These are phyloP conservation scores for Blastobotrys raffinosifermentans DNA, from an alignment of 1,139 yeast species.

Conservation along the genomic window DNA sequence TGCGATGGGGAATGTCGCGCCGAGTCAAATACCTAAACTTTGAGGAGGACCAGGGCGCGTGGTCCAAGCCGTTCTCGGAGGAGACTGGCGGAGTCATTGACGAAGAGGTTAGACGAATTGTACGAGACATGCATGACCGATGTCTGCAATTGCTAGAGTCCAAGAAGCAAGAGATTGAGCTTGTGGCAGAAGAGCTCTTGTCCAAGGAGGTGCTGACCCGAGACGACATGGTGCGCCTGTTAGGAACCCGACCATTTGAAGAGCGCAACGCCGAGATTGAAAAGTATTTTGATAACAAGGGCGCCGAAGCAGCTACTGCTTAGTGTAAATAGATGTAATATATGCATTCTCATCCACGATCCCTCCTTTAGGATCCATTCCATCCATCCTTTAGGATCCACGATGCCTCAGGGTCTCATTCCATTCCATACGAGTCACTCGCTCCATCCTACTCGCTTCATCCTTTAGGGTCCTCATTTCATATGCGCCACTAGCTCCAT, in stretches of 20 bases:
- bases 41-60: conserved; percentile 47
- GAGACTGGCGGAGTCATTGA: conserved; percentile 78
- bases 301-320: not conserved
- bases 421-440: not conserved
- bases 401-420: not conserved
- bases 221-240: conserved; percentile 79
- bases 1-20: conserved; percentile 84
- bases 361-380: not conserved
- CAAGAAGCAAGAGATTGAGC: conserved; percentile 65
- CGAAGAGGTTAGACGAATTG: conserved; percentile 74
- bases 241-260: conserved; percentile 87
- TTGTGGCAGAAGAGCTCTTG: conserved; percentile 80
- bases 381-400: not conserved
- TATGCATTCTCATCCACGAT: not conserved
- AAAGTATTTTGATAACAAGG: conserved; percentile 49
- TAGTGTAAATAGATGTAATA: not conserved
- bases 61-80: conserved; percentile 78
- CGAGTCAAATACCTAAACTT: conserved; percentile 79
- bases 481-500: too few relatives aligned
- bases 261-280: conserved; percentile 92
- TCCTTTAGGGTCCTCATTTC: too few relatives aligned
- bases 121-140: conserved; percentile 65
- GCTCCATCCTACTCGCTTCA: too few relatives aligned
- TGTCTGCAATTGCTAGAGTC: conserved; percentile 67
- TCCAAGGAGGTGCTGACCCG: conserved; percentile 81